Conservation (phyloP, 83 land plant genomes). For the Diphasiastrum complanatum region DNA sequence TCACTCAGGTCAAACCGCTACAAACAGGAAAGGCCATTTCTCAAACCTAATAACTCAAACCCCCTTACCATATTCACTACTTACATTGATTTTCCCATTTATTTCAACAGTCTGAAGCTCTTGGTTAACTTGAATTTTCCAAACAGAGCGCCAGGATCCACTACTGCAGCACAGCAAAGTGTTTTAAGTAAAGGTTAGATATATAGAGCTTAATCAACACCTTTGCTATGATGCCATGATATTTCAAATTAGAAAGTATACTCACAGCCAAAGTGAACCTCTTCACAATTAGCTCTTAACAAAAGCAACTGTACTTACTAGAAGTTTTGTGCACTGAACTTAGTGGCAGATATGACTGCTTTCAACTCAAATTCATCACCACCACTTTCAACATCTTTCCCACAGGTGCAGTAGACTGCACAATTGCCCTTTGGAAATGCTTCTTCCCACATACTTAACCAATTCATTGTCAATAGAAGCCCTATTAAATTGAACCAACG, state of each 20-base stretch:
- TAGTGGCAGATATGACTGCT: conserved; percentile 67
- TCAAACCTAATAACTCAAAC: too few species aligned
- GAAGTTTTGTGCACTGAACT: conserved; percentile 87
- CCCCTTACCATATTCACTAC: too few species aligned
- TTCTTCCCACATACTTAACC: conserved; percentile 68
- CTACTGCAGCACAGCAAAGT: conserved; percentile 41
- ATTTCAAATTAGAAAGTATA: too few species aligned
- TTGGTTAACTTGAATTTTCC: conserved; percentile 75
- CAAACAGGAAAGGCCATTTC: too few species aligned
- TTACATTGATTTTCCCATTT: conserved; percentile 67
- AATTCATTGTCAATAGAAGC: conserved; percentile 72
- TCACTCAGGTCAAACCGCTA: too few species aligned
- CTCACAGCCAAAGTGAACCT: too few species aligned
- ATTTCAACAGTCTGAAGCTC: conserved; percentile 56
- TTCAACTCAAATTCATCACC: conserved; percentile 67
- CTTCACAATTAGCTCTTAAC: too few species aligned
- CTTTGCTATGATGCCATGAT: too few species aligned
- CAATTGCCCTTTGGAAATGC: conserved; percentile 86
- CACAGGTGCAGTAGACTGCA: conserved; percentile 71
- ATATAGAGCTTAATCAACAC: neutral
- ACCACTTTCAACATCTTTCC: conserved; percentile 69
- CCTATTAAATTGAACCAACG: conserved; percentile 31
- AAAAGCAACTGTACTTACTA: conserved; percentile 50
- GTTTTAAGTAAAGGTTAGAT: neutral
- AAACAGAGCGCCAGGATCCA: conserved; percentile 92